These are phyloP conservation scores for Helotiales sp. DNA, from an alignment of 2,329 filamentous ascomycete genomes.

Conservation along the genomic window DNA sequence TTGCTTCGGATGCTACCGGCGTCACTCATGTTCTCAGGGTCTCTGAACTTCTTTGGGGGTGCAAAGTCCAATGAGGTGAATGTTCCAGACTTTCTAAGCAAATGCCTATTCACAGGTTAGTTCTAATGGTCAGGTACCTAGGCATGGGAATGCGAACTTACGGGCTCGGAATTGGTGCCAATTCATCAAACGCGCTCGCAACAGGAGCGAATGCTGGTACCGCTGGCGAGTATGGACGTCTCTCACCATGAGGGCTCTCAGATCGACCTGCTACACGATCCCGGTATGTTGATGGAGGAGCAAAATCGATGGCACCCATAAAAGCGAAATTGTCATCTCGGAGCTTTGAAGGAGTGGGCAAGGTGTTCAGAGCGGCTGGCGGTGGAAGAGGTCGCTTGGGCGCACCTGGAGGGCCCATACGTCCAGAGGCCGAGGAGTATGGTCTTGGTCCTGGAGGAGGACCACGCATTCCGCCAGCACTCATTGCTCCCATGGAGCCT, in stretches of 20 bases:
- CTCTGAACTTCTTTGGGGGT: constrained; percentile 75
- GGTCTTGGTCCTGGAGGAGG: constrained; percentile 58
- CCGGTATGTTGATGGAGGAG: constrained; percentile 71
- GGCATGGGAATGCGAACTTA: no score
- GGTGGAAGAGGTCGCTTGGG: constrained; percentile 68
- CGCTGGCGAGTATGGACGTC: constrained; percentile 74
- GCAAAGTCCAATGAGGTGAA: constrained; percentile 84
- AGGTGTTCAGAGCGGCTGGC: constrained; percentile 71
- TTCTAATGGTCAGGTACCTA: no score
- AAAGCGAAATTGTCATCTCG: constrained; percentile 79
- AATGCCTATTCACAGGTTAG: constrained; percentile 57
- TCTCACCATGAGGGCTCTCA: constrained; percentile 67
- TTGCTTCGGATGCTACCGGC: constrained; percentile 70
- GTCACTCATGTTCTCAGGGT: constrained; percentile 64
- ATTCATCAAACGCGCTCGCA: constrained; percentile 83
- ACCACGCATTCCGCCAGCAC: constrained; percentile 28
- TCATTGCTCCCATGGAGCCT: constrained; percentile 55
- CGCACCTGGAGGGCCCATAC: constrained; percentile 40
- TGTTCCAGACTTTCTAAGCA: constrained; percentile 76
- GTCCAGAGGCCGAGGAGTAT: constrained; percentile 65
- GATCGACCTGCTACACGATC: constrained; percentile 73
- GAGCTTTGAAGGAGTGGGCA: constrained; percentile 86
- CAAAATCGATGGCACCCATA: constrained; percentile 77
- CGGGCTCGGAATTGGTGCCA: constrained; percentile 85
- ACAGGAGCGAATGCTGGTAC: constrained; percentile 79